Evolutionary conservation across 345 rosid species (phyloP).

Genomic region (Boechera retrofracta): DNA sequence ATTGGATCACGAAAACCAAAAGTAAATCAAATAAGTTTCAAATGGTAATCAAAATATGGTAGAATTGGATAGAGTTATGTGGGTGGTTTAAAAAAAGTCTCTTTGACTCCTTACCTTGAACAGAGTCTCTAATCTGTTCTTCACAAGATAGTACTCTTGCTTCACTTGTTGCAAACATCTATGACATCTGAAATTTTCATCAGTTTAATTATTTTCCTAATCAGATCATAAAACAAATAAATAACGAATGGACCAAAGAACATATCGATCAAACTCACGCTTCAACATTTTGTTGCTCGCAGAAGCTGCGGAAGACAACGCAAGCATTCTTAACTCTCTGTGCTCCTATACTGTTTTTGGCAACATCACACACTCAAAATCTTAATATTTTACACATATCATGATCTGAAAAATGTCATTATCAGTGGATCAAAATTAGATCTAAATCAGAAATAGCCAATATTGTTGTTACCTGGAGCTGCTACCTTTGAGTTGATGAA

Average conservation of each 20-base stretch:
- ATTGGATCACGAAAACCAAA: not conserved
- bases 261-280: slow-evolving; percentile 54
- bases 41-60: not conserved
- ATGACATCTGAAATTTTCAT: slow-evolving; percentile 61
- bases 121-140: slow-evolving; percentile 79
- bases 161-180: slow-evolving; percentile 85
- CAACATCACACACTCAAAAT: slow-evolving; percentile 25
- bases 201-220: not conserved
- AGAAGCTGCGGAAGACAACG: slow-evolving; percentile 77
- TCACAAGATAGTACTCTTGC: slow-evolving; percentile 74
- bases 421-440: slow-evolving; percentile 3
- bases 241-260: not conserved
- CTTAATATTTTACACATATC: slow-evolving; percentile 14
- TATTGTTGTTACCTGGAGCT: slow-evolving; percentile 75
- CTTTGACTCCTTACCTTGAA: slow-evolving; percentile 59
- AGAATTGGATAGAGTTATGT: not conserved
- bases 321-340: slow-evolving; percentile 84
- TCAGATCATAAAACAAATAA: not conserved
- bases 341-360: slow-evolving; percentile 85
- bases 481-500: slow-evolving; percentile 97
- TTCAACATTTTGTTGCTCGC: slow-evolving; percentile 78
- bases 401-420: not conserved
- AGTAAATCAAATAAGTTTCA: not conserved
- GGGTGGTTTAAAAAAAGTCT: not conserved
- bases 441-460: not conserved